Percentiles rank a stretch among this genome's conserved stretches.
Evolutionary conservation across 495 filamentous ascomycete genomes (phyloP).

Genomic region (Penicillium waksmanii): DNA sequence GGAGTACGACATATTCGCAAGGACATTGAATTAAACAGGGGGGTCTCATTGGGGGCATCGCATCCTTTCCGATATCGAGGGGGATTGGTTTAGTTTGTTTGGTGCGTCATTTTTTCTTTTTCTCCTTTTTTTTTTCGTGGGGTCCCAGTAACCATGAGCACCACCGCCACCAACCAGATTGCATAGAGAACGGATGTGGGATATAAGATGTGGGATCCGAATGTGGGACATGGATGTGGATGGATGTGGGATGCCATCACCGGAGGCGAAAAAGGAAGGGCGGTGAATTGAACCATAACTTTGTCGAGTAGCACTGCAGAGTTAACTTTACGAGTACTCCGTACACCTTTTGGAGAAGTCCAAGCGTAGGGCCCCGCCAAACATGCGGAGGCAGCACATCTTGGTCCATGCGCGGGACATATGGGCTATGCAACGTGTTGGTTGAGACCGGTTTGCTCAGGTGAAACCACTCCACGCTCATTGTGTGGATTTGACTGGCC

Average conservation of each 20-base stretch:
- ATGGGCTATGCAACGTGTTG: background rate
- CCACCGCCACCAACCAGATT: background rate
- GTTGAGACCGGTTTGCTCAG: slow-evolving; percentile 4
- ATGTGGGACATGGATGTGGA: background rate
- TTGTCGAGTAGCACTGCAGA: slow-evolving; percentile 18
- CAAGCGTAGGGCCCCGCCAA: slow-evolving; percentile 21
- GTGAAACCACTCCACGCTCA: background rate
- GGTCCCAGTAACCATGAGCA: background rate
- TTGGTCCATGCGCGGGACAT: slow-evolving; percentile 13
- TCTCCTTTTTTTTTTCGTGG: background rate
- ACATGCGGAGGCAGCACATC: slow-evolving; percentile 14
- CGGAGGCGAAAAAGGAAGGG: slow-evolving; percentile 11
- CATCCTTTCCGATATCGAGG: background rate
- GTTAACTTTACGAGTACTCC: slow-evolving; percentile 11
- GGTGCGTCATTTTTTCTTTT: background rate
- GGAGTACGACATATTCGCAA: background rate
- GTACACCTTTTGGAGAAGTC: slow-evolving; percentile 5
- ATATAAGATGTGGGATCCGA: slow-evolving; percentile 2
- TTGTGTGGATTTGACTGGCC: slow-evolving; percentile 10
- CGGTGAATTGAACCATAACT: slow-evolving; percentile 13
- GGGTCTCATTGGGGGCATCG: background rate
- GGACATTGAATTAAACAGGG: background rate
- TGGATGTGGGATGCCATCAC: slow-evolving; percentile 6
- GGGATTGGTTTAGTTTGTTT: background rate
- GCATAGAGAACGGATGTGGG: background rate